Base-by-base conservation (phyloP, 345 rosid species). In the Gossypium raimondii region DNA sequence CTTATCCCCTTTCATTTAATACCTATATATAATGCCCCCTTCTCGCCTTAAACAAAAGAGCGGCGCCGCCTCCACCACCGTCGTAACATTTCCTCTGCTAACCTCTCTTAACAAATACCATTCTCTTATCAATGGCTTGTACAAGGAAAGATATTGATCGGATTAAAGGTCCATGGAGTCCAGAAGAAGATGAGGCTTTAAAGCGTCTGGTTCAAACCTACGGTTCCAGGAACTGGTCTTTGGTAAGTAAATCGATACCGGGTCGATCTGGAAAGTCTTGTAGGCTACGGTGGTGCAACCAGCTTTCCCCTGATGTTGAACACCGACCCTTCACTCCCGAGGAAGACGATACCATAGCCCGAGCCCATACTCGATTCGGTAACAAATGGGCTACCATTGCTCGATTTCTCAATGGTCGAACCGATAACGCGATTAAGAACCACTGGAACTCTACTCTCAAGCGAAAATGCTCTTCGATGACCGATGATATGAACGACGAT, bases 111-210 rank as follows among this genome's bases (percentile, higher is more conserved):
- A 4, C 2, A 12, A 48, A 4, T 10, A 0, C 6, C 64, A 34
- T 4, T 34, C 38, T 34, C 38, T 34, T 4, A 34, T 34, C 38
- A 24, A 84, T 85, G 87, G 80, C 87, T 66, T 80, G 87, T 8
- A 17, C 79, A 5, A 84, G 79, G 59, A 89, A 78, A 52, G 90
- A 88, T 53, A 76, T 78, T 57, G 94, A 91, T 84, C 88, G 94
- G 82, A 91, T 91, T 86, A 91, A 88, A 80, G 97, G 97, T 11
- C 97, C 93, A 0, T 91, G 97, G 97, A 91, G 92, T 53, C 93
- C 89, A 3, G 97, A 91, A 78, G 97, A 91, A 77, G 97, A 91
- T 34, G 97, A 88, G 63, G 82, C 91, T 57, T 81, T 92, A 24
- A 86, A 79, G 70, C 75, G 90, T 58, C 80, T 89, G 69, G 97